A percentile compares a stretch with the other conserved stretches of the same genome.
phyloP scores from a whole-genome alignment of 176 grass and related monocot genomes.

The Ananas comosus region DNA sequence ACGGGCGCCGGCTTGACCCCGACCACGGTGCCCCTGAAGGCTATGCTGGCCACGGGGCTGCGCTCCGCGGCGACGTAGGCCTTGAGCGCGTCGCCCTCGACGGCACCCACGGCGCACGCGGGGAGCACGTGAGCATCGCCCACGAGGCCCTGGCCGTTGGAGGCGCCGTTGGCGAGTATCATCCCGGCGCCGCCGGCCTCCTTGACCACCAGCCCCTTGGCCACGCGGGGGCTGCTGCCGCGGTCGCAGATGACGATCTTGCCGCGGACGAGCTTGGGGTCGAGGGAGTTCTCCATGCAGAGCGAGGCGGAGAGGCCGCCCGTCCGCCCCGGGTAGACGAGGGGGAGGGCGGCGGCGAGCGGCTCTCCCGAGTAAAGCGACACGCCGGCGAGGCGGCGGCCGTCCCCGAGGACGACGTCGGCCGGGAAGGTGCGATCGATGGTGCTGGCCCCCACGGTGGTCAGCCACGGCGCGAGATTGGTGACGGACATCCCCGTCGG shows the following conservation, averaged over 20 bases:
- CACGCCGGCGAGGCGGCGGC: constrained; percentile 50
- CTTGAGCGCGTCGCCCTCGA: constrained; percentile 67
- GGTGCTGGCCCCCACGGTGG: constrained; percentile 84
- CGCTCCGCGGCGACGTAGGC: constrained; percentile 37
- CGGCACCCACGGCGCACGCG: constrained; percentile 61
- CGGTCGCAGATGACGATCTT: constrained; percentile 93
- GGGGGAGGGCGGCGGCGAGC: constrained; percentile 31
- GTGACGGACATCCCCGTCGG: constrained; percentile 70
- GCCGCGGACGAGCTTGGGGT: constrained; percentile 59
- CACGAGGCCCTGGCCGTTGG: constrained; percentile 81
- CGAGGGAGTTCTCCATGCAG: constrained; percentile 95
- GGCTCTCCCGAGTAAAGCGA: constrained; percentile 80
- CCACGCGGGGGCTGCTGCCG: constrained; percentile 89
- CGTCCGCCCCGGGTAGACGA: constrained; percentile 60
- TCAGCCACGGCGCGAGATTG: constrained; percentile 83
- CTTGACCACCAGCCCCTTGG: constrained; percentile 85
- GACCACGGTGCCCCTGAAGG: constrained; percentile 65
- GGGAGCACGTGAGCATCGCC: constrained; percentile 89
- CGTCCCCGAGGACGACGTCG: constrained; percentile 64
- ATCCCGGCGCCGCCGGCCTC: constrained; percentile 72
- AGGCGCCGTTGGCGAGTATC: constrained; percentile 66
- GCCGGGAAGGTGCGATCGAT: constrained; percentile 82
- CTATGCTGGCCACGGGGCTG: constrained; percentile 45
- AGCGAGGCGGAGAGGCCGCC: constrained; percentile 62
- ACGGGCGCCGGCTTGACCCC: constrained; percentile 84